Conservation (phyloP, 257 asterid species). For the Solanum tarijense region DNA sequence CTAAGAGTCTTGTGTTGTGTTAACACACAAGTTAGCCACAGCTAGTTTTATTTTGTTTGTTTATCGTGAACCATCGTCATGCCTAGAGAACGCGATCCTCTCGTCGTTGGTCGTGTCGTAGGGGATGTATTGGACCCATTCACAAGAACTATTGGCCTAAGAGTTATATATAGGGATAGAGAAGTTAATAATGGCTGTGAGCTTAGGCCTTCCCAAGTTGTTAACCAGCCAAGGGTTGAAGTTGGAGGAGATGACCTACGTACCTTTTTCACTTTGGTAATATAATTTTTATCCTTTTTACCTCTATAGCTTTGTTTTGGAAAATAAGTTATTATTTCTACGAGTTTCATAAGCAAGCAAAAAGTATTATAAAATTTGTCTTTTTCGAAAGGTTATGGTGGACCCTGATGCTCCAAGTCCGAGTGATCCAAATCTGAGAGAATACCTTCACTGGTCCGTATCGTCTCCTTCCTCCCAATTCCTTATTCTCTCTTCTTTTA, state of each 20-base stretch:
- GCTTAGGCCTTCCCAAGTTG: slow-evolving; percentile 52
- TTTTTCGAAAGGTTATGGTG: slow-evolving; percentile 35
- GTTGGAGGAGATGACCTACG: slow-evolving; percentile 73
- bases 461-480: background rate
- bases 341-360: background rate
- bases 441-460: slow-evolving; percentile 52
- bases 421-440: slow-evolving; percentile 47
- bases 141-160: slow-evolving; percentile 30
- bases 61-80: background rate
- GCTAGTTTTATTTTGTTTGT: background rate
- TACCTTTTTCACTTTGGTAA: slow-evolving; percentile 58
- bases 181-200: slow-evolving; percentile 58
- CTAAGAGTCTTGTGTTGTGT: background rate
- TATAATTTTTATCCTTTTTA: background rate
- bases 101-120: slow-evolving; percentile 50
- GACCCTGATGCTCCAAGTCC: slow-evolving; percentile 73
- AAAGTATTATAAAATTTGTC: too few relatives aligned
- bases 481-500: background rate
- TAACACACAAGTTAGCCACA: background rate
- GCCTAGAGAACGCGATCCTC: slow-evolving; percentile 56
- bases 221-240: slow-evolving; percentile 62
- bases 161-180: slow-evolving; percentile 24
- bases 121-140: slow-evolving; percentile 70
- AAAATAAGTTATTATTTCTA: background rate
- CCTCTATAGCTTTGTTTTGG: background rate